Conservation (phyloP, 1,284 basidiomycete species). For the Ustilago trichophora region DNA sequence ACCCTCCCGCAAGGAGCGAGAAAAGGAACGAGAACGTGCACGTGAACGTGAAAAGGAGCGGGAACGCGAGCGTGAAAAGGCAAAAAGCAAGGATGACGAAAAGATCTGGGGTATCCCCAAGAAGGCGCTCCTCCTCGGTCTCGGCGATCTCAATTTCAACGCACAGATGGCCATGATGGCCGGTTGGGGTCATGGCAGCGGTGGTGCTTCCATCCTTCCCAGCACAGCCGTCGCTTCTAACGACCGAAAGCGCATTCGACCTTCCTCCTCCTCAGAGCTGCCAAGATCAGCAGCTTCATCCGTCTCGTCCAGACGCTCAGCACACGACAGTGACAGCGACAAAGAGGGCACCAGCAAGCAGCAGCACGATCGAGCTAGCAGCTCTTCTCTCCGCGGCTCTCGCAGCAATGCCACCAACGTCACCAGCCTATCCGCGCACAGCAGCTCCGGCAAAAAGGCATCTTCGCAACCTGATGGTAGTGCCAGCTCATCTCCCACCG, state of each 20-base stretch:
- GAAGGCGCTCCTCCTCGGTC: slow-evolving; percentile 57
- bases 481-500: slow-evolving; percentile 14
- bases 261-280: slow-evolving; percentile 13
- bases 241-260: slow-evolving; percentile 24
- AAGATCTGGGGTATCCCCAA: slow-evolving; percentile 62
- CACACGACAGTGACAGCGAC: slow-evolving; percentile 12
- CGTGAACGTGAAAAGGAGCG: slow-evolving; percentile 44
- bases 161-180: slow-evolving; percentile 60
- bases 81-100: slow-evolving; percentile 46
- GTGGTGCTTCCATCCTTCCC: slow-evolving; percentile 33
- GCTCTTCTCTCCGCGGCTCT: background rate
- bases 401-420: slow-evolving; percentile 1
- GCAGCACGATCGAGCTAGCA: background rate
- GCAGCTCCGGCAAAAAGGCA: background rate
- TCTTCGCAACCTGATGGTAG: slow-evolving; percentile 1
- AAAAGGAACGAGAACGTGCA: slow-evolving; percentile 46
- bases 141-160: slow-evolving; percentile 60
- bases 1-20: slow-evolving; percentile 39
- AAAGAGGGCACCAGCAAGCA: background rate
- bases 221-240: slow-evolving; percentile 16
- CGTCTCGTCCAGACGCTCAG: slow-evolving; percentile 13
- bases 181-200: slow-evolving; percentile 59
- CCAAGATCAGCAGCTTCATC: slow-evolving; percentile 12
- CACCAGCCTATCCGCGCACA: background rate
- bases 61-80: slow-evolving; percentile 34